phyloP scores from a whole-genome alignment of 805 yeast genomes.

The Candida corydali region DNA sequence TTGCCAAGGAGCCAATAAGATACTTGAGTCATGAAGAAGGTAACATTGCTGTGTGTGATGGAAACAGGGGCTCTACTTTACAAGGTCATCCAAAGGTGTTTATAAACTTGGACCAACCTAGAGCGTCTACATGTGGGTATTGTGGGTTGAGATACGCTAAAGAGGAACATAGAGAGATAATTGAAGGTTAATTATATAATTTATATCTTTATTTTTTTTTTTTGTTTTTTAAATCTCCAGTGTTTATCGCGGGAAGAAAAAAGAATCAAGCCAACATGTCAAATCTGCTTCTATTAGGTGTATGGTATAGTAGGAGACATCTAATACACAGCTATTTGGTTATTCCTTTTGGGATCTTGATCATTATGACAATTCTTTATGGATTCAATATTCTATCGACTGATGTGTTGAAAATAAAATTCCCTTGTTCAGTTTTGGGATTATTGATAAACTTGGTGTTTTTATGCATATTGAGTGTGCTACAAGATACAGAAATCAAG shows the following conservation, averaged over 20 bases:
- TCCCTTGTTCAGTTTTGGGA: constrained; percentile 70
- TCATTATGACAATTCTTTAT: constrained; percentile 45
- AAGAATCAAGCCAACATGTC: not conserved
- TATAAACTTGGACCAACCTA: constrained; percentile 76
- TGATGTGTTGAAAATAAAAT: constrained; percentile 42
- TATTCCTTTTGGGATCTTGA: constrained; percentile 46
- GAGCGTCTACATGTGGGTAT: constrained; percentile 72
- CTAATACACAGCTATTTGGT: constrained; percentile 41
- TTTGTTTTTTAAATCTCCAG: not conserved
- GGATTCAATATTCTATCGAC: constrained; percentile 48
- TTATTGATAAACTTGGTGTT: constrained; percentile 56
- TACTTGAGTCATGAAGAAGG: constrained; percentile 47
- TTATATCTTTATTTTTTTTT: not conserved
- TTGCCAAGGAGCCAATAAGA: constrained; percentile 67
- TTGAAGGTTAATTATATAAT: constrained; percentile 29
- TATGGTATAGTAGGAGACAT: constrained; percentile 31
- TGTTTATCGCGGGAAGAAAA: not conserved
- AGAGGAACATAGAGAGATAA: constrained; percentile 41
- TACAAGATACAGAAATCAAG: constrained; percentile 12
- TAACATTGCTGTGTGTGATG: constrained; percentile 77
- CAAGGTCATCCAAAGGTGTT: constrained; percentile 84
- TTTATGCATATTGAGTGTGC: constrained; percentile 34
- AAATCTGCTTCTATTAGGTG: constrained; percentile 18
- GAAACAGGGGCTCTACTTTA: constrained; percentile 60
- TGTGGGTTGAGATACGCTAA: constrained; percentile 70